Percentiles rank a stretch among this genome's conserved stretches.
phyloP scores from a whole-genome alignment of 2,329 filamentous ascomycete genomes.

The Penicillium olsonii region DNA sequence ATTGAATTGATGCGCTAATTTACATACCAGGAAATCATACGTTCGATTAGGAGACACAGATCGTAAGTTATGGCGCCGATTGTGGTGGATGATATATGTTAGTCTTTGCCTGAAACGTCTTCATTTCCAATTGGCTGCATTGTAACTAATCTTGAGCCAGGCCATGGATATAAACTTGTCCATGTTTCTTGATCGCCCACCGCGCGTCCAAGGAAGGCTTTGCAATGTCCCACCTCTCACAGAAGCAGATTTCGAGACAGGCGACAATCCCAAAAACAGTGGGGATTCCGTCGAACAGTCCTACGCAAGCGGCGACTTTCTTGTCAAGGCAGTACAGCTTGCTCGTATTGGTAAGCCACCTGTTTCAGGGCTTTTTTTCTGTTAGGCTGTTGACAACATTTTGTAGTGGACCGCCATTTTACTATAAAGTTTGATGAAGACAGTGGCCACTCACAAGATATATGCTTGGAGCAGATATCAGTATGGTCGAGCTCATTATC shows the following conservation, averaged over 20 bases:
- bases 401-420: slow-evolving; percentile 11
- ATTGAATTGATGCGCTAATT: no score
- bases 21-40: slow-evolving; percentile 19
- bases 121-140: neutral
- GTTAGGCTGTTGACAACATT: neutral
- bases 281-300: neutral
- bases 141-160: neutral
- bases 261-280: neutral
- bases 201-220: slow-evolving; percentile 24
- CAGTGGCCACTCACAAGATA: slow-evolving; percentile 9
- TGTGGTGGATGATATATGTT: slow-evolving; percentile 26
- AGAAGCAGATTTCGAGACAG: slow-evolving; percentile 18
- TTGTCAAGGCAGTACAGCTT: slow-evolving; percentile 14
- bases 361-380: neutral
- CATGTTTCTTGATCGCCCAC: slow-evolving; percentile 25
- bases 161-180: slow-evolving; percentile 21
- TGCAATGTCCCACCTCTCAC: slow-evolving; percentile 21
- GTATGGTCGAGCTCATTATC: slow-evolving; percentile 11
- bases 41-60: slow-evolving; percentile 7
- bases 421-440: slow-evolving; percentile 11
- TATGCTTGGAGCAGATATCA: slow-evolving; percentile 15
- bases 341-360: slow-evolving; percentile 13
- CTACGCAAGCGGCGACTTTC: slow-evolving; percentile 7
- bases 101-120: neutral
- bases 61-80: slow-evolving; percentile 21